A percentile compares a stretch with the other conserved stretches of the same genome.
Evolutionary conservation across 73 alveolate species (phyloP).

Genomic region (Paramecium sexaurelia): DNA sequence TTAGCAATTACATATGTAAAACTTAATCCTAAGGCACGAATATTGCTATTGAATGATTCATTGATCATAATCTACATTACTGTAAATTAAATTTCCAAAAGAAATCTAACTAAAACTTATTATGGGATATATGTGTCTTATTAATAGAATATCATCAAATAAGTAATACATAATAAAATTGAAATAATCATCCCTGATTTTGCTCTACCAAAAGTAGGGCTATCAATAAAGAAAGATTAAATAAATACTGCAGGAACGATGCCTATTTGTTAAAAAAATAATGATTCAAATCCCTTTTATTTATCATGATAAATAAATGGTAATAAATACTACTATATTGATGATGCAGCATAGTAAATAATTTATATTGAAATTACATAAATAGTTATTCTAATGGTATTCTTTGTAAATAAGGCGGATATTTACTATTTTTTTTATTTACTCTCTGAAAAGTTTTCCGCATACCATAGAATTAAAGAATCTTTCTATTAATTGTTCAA

Average conservation of each 20-base stretch:
- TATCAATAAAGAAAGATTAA: background rate
- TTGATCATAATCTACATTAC: slow-evolving; percentile 5
- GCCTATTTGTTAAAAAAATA: background rate
- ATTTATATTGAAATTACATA: background rate
- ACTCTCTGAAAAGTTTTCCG: background rate
- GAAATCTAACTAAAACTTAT: background rate
- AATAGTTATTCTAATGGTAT: background rate
- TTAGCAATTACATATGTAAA: background rate
- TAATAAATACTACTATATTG: background rate
- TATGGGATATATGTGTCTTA: background rate
- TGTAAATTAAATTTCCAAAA: background rate
- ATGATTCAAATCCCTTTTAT: slow-evolving; percentile 7
- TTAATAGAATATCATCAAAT: background rate
- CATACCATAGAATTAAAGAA: slow-evolving; percentile 5
- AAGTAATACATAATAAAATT: background rate
- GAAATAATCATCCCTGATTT: background rate
- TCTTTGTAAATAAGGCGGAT: background rate
- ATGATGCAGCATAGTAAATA: background rate
- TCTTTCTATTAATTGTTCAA: background rate
- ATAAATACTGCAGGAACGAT: slow-evolving; percentile 8
- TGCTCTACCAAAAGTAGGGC: slow-evolving; percentile 26
- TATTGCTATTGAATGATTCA: slow-evolving; percentile 11
- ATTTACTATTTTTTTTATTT: background rate
- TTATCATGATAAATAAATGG: slow-evolving; percentile 8
- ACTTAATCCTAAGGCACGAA: background rate